phyloP scores from a whole-genome alignment of 345 rosid genomes.

The Salix dunnii region DNA sequence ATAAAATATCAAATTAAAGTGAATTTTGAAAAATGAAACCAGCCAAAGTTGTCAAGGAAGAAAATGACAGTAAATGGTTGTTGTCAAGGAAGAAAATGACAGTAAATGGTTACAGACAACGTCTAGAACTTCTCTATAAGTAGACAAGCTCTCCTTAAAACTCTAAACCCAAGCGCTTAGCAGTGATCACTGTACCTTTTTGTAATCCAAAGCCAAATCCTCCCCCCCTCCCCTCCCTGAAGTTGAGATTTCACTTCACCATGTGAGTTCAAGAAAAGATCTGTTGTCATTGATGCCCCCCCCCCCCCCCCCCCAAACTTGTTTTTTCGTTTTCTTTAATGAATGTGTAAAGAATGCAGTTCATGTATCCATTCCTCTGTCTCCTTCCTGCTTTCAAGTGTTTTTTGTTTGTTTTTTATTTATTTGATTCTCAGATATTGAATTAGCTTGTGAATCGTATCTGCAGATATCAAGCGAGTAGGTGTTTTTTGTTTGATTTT shows the following conservation, averaged over 20 bases:
- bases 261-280: background rate
- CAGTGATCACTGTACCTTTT: background rate
- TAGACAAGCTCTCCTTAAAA: background rate
- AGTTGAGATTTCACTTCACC: background rate
- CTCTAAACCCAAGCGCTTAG: background rate
- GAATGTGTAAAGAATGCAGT: background rate
- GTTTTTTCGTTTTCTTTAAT: background rate
- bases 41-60: background rate
- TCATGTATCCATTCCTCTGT: background rate
- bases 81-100: background rate
- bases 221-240: background rate
- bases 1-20: background rate
- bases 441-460: background rate
- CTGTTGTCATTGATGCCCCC: background rate
- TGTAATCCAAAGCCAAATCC: background rate
- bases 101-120: background rate
- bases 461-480: conserved; percentile 4
- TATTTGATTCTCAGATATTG: conserved; percentile 2
- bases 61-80: background rate
- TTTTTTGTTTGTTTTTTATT: background rate
- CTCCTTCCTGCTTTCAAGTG: background rate
- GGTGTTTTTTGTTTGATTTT: background rate
- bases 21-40: background rate
- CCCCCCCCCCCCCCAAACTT: too few species aligned
- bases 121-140: background rate